Percentiles rank a stretch among this genome's conserved stretches.
These are phyloP conservation scores for Pseudomonodictys pantanalensis DNA, from an alignment of 495 filamentous ascomycete species.

Conservation along the genomic window DNA sequence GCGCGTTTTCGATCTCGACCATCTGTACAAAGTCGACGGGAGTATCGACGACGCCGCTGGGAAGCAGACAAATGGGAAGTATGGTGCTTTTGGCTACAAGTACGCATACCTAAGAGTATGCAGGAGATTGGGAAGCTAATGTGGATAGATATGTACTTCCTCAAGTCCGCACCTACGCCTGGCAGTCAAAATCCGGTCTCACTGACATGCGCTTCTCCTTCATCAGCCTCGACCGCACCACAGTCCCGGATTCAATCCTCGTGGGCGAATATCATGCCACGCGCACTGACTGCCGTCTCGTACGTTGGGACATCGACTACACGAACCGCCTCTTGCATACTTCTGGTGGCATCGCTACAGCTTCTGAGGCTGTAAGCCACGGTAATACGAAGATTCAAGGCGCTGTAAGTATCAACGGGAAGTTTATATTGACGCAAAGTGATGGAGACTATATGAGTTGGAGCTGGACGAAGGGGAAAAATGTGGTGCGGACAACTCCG, in stretches of 20 bases:
- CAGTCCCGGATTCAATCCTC: conserved; percentile 27
- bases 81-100: conserved; percentile 39
- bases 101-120: conserved; percentile 22
- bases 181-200: conserved; percentile 6
- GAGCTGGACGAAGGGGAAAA: conserved; percentile 13
- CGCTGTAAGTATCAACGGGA: conserved; percentile 22
- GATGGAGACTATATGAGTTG: conserved; percentile 20
- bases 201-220: conserved; percentile 29
- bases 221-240: conserved; percentile 30
- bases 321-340: conserved; percentile 24
- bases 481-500: not conserved
- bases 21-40: conserved; percentile 39
- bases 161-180: conserved; percentile 17
- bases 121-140: conserved; percentile 6
- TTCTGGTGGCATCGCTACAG: conserved; percentile 11
- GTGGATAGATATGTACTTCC: conserved; percentile 13
- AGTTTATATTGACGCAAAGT: conserved; percentile 30
- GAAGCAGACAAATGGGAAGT: conserved; percentile 30
- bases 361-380: conserved; percentile 20
- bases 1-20: conserved; percentile 40
- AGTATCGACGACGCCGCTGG: conserved; percentile 36
- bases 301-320: conserved; percentile 31
- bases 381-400: conserved; percentile 28
- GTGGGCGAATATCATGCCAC: conserved; percentile 31
- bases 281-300: conserved; percentile 17